phyloP scores from a whole-genome alignment of 768 basidiomycete species.

The Saitozyma podzolica region DNA sequence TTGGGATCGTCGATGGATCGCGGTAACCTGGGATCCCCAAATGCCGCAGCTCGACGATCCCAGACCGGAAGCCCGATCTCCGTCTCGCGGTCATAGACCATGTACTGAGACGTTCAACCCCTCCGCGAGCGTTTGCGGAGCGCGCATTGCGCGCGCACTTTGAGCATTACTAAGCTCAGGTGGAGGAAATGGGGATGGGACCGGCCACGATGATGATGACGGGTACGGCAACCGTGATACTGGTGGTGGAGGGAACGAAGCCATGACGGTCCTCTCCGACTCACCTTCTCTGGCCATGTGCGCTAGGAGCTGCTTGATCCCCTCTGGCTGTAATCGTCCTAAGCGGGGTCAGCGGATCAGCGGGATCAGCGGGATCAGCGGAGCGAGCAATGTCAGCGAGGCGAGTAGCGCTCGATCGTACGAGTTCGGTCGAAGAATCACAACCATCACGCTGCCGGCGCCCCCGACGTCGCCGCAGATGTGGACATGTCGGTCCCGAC shows the following conservation, averaged over 20 bases:
- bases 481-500: too few species aligned
- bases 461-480: too few species aligned
- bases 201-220: not conserved
- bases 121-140: too few species aligned
- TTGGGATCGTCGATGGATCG: not conserved
- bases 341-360: not conserved
- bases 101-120: too few species aligned
- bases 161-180: too few species aligned
- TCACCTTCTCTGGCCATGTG: constrained; percentile 49
- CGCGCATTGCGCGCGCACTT: too few species aligned
- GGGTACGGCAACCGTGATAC: constrained; percentile 3
- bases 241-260: not conserved
- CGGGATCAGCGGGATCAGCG: not conserved
- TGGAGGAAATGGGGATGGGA: constrained; percentile 1
- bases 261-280: not conserved
- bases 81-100: too few species aligned
- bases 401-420: too few species aligned
- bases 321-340: constrained; percentile 40
- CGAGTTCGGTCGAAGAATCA: too few species aligned
- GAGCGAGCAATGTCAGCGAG: too few species aligned
- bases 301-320: constrained; percentile 33
- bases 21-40: not conserved
- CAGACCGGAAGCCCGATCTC: too few species aligned
- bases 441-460: too few species aligned
- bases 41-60: not conserved